Evolutionary conservation across 306 rosid genomes (phyloP), one percentile per base, ranked within the genome.

Genomic region (Carpinus fangiana): DNA sequence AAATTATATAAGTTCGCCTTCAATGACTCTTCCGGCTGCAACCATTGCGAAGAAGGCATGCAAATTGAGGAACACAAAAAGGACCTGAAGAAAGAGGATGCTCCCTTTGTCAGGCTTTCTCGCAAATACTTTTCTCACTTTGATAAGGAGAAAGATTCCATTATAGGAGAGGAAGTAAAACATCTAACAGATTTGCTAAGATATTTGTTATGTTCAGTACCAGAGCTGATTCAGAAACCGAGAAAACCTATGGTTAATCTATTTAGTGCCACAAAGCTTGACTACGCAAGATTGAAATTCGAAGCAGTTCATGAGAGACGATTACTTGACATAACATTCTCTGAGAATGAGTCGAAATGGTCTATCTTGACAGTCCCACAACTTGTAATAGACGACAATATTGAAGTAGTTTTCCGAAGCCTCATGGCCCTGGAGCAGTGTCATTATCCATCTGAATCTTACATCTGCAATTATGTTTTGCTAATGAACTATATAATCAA

Each of bases 361-460:
- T 34, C 73, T 68, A 13, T 1, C 62, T 47, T 82, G 45, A 21
- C 34, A 31, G n/a, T 85, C 20, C 78, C 81, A 2, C 20, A 16
- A 1, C 28, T 81, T 16, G 28, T 6, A 7, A 34, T 79, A 1
- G 71, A 65, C 0, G 51, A 51, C 26, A 23, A 23, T 2, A 79
- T 79, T 2, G 86, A 75, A 13, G 36, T 76, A 50, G 12, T 82
- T 9, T 21, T 78, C 5, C 53, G 82, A 52, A 84, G 81, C 55
- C 23, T 84, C 6, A 74, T 64, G 60, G 85, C 88, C 20, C 28
- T 84, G 48, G 83, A 78, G 71, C 75, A 74, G 78, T 82, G 84
- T n/a, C 75, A 67, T 21, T 81, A 75, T 53, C 79, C 86, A 1
- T 0, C 10, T 2, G 3, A 75, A 1, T 5, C 77, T 20, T 65